A percentile compares a stretch with the other conserved stretches of the same genome.
phyloP scores from a whole-genome alignment of 129 eudicot species.

The Arctium minus region DNA sequence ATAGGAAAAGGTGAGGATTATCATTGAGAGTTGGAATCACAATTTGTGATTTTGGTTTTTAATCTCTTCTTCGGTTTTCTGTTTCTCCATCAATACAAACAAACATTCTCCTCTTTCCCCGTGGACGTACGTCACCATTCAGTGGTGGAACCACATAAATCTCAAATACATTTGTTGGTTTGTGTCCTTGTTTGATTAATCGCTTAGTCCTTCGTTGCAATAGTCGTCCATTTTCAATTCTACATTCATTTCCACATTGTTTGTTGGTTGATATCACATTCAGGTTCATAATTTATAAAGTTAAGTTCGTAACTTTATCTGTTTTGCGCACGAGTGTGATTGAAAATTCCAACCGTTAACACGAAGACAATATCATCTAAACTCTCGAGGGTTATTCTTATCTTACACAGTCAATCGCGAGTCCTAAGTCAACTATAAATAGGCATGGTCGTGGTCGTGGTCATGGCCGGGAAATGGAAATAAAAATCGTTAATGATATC shows the following conservation, averaged over 20 bases:
- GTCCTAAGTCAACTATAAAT: not conserved
- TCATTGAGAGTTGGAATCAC: not conserved
- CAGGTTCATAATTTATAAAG: not conserved
- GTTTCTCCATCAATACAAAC: no score
- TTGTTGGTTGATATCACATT: not conserved
- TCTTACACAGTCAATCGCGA: not conserved
- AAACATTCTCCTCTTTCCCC: no score
- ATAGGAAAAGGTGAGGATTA: not conserved
- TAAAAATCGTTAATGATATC: not conserved
- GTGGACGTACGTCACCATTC: not conserved
- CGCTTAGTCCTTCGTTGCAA: not conserved
- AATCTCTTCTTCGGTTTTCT: no score
- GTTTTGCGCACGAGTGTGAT: not conserved
- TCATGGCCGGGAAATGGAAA: not conserved
- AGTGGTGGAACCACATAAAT: not conserved
- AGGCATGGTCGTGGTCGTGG: not conserved
- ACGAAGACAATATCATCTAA: not conserved
- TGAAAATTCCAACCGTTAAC: not conserved
- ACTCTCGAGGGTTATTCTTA: not conserved
- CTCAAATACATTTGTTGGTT: no score
- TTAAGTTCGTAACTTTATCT: not conserved
- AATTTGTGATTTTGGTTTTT: not conserved
- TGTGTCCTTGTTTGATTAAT: no score
- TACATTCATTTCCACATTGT: not conserved
- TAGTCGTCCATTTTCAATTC: not conserved